These are phyloP conservation scores for Phytophthora podocarpi DNA, from an alignment of 352 stramenopile genomes.

Conservation along the genomic window DNA sequence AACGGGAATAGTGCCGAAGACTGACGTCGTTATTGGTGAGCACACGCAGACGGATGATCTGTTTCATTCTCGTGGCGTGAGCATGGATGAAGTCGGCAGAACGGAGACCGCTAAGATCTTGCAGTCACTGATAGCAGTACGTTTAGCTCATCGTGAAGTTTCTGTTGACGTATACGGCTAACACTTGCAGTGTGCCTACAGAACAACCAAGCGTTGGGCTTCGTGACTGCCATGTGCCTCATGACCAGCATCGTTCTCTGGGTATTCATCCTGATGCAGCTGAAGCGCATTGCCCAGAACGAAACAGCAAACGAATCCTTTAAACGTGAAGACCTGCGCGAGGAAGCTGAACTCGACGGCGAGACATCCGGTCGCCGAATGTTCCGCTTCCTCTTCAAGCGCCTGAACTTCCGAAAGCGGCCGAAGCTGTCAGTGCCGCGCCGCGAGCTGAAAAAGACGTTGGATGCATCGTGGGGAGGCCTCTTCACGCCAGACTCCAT, in stretches of 20 bases:
- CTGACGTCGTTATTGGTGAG: neutral
- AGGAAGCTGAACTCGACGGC: constrained; percentile 57
- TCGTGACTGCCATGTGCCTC: constrained; percentile 67
- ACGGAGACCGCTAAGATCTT: constrained; percentile 44
- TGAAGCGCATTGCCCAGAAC: constrained; percentile 75
- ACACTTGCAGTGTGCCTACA: constrained; percentile 25
- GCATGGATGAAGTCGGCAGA: constrained; percentile 20
- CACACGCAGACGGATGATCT: constrained; percentile 43
- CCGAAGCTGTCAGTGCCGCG: constrained; percentile 29
- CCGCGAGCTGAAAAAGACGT: constrained; percentile 50
- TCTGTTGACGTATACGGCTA: neutral
- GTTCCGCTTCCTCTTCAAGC: constrained; percentile 56
- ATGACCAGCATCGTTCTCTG: constrained; percentile 68
- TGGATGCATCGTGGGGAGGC: constrained; percentile 80
- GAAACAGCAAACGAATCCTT: constrained; percentile 84
- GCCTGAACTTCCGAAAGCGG: constrained; percentile 37
- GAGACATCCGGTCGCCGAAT: constrained; percentile 44
- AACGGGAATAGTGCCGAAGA: neutral
- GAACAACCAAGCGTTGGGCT: constrained; percentile 69
- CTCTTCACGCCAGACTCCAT: constrained; percentile 74
- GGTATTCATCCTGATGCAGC: constrained; percentile 76
- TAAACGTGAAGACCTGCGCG: constrained; percentile 76
- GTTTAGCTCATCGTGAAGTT: neutral
- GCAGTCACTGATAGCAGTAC: constrained; percentile 60
- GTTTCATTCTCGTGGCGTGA: constrained; percentile 26